Conservation (phyloP, 208 protist species). For the Trichomonas tenax region DNA sequence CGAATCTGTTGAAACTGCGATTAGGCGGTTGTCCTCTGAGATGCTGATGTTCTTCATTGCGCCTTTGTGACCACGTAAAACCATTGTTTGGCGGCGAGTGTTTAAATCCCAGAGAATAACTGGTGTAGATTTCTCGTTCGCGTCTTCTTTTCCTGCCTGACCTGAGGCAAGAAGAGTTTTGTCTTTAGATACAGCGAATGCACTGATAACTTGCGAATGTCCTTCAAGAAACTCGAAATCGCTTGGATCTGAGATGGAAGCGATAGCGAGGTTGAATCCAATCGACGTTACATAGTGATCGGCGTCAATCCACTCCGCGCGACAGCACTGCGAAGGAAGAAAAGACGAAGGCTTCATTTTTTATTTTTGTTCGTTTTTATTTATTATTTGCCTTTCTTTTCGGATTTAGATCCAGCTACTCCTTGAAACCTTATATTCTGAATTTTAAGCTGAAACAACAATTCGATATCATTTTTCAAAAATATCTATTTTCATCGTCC, state of each 20-base stretch:
- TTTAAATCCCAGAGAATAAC: background rate
- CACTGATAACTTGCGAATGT: background rate
- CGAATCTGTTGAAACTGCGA: background rate
- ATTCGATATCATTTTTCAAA: no score
- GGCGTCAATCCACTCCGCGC: background rate
- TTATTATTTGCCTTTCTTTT: background rate
- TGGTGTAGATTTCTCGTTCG: background rate
- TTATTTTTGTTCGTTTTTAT: background rate
- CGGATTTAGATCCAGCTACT: background rate
- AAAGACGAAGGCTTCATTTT: background rate
- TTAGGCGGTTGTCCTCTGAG: background rate
- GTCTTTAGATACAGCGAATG: background rate
- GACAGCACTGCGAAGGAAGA: background rate
- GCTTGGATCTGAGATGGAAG: background rate
- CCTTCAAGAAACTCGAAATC: slow-evolving; percentile 13
- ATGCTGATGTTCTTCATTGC: background rate
- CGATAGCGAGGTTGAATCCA: background rate
- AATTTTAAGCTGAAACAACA: no score
- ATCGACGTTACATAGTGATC: background rate
- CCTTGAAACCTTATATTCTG: no score
- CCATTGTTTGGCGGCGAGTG: background rate
- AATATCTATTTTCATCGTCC: no score
- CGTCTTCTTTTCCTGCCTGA: background rate
- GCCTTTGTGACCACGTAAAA: background rate
- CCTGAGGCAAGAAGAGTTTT: background rate